Base-by-base conservation (phyloP, 1,284 basidiomycete genomes). In the Tilletiaria anomala region DNA sequence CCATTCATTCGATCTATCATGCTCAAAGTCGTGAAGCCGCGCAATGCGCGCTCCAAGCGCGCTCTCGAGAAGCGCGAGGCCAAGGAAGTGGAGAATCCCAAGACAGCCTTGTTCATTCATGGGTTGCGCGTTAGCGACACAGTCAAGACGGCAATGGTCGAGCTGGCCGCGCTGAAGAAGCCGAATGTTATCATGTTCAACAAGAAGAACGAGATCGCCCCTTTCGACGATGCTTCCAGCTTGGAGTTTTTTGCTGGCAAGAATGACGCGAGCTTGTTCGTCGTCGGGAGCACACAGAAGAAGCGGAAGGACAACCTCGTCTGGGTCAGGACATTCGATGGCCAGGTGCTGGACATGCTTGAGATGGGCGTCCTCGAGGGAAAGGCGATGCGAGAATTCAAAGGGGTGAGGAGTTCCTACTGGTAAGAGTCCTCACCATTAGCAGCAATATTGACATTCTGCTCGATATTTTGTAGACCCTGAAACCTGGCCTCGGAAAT, bases 11-110 rank as follows among this genome's bases (percentile, higher is more conserved):
- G 16, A 24, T 21, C 16, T n/a, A n/a, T n/a, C n/a, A n/a, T n/a
- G n/a, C n/a, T n/a, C n/a, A n/a, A n/a, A n/a, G n/a, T n/a, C n/a
- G n/a, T n/a, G 43, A 94, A 94, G 74, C 87, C 91, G 22, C 87
- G 84, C 72, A 96, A 93, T 75, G 91, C 93, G 1, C 79, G 91
- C 32, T 83, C 85, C n/a, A 99, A 97, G 71, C 77, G 93, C 50
- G 91, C 78, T 0, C 65, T 93, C 54, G 83, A 86, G 36, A 82
- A 82, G 36, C 76, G 88, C 22, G 82, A 83, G 63, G 77, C 91
- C 2, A 87, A 89, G 63, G 75, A 91, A 21, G 47, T 40, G 44
- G 91, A 97, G 73, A 83, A 84, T 58, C 75, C 78, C 43, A 76
- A 77, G 69, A 75, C 80, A 19, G 81, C 81, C 17, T 77, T 99